Base-by-base conservation (phyloP, 106 monocot genomes). In the Platanthera zijinensis region DNA sequence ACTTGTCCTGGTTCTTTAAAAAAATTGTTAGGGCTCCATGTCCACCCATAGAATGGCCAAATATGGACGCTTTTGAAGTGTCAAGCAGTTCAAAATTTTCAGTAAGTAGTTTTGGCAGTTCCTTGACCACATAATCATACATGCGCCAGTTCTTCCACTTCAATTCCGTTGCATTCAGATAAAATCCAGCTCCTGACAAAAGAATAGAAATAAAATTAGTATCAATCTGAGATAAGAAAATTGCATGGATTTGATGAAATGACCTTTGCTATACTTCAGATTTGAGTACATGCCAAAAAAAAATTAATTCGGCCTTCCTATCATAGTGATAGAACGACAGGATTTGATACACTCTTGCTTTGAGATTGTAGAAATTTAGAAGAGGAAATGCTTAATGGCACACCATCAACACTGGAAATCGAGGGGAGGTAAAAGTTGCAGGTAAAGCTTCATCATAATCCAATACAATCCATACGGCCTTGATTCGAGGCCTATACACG, bases 101-200 rank as follows among this genome's bases (percentile, higher is more conserved):
- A 72, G 78, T 76, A 51, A 97, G 48, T 83, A 97, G 32, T 80
- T 82, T 85, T 78, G 96, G 96, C 51, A 97, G 82, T 79, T 97
- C 96, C 76, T 84, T 86, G 32, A 94, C 88, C 73, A 97, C 82
- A 83, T 97, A 97, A 73, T 97, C 96, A 86, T 91, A 97, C 96
- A 94, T 97, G 45, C 86, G 84, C 96, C 96, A 97, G 61, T 97
- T 97, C 79, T 91, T 91, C 96, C 96, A 97, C 76, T 97, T 95
- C 71, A 84, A 86, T 28, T 86, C 77, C 6, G 84, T 91, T 11
- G 96, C 96, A 81, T 97, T 97, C 75, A 97, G 77, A 81, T 97
- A 97, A 86, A 94, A 97, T 50, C 96, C 93, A 81, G 96, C 96
- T 56, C 96, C 96, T 96, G 49, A 51, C 7, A 49, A 51, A 19